These are phyloP conservation scores for Stentor coeruleus DNA, from an alignment of 73 alveolate species.

Conservation along the genomic window DNA sequence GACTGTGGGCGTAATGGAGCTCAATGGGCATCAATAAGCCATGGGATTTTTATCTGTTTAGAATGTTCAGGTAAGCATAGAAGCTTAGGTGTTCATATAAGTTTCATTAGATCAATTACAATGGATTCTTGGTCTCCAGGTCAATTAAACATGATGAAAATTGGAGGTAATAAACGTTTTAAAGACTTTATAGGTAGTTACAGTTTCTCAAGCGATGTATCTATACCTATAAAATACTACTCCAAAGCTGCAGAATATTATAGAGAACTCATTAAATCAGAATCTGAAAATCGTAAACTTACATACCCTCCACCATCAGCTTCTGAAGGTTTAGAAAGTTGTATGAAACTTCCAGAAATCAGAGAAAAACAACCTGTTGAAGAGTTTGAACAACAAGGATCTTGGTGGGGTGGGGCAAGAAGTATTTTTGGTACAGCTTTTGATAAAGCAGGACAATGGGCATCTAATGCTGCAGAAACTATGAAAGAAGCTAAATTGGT, in stretches of 20 bases:
- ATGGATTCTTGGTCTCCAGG: constrained; percentile 86
- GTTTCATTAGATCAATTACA: constrained; percentile 73
- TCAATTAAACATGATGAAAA: constrained; percentile 76
- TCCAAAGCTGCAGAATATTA: constrained; percentile 79
- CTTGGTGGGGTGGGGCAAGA: constrained; percentile 3
- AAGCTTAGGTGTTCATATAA: constrained; percentile 74
- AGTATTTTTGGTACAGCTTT: neutral
- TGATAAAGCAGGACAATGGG: constrained; percentile 15
- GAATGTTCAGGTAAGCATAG: constrained; percentile 94
- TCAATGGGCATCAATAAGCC: constrained; percentile 90
- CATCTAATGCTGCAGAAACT: constrained; percentile 19
- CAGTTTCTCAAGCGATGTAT: neutral
- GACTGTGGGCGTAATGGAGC: constrained; percentile 86
- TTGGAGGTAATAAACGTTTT: constrained; percentile 87
- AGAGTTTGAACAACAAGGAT: neutral
- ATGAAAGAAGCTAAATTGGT: neutral
- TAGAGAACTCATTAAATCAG: constrained; percentile 42
- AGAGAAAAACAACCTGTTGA: too few relatives aligned
- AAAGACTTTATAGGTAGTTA: constrained; percentile 58
- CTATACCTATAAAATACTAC: constrained; percentile 35
- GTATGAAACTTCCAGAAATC: too few relatives aligned
- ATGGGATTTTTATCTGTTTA: constrained; percentile 86
- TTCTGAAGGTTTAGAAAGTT: neutral
- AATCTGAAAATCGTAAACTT: constrained; percentile 8
- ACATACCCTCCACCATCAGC: constrained; percentile 10